These are phyloP conservation scores for Fraxinus sp. DNA, from an alignment of 305 asterid genomes.

Conservation along the genomic window DNA sequence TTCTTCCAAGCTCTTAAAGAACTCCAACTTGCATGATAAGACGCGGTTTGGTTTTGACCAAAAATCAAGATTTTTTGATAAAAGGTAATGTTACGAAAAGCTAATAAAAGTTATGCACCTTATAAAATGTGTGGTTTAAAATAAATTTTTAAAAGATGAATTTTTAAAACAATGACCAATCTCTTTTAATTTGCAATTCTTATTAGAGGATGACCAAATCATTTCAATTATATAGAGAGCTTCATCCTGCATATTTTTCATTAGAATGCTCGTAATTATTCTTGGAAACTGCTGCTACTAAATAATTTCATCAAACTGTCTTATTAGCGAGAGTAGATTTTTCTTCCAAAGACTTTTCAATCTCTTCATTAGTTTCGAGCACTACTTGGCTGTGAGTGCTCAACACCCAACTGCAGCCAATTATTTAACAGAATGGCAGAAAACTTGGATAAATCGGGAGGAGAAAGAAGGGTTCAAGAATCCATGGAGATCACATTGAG, in stretches of 20 bases:
- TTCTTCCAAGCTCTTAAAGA: background rate
- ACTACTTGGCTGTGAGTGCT: background rate
- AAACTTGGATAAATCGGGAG: background rate
- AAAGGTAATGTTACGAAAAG: background rate
- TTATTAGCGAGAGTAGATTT: background rate
- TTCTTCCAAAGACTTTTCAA: background rate
- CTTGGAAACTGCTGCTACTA: background rate
- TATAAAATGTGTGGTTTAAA: background rate
- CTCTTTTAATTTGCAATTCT: background rate
- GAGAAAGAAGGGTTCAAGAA: constrained; percentile 8
- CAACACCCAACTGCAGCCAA: background rate
- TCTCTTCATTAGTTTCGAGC: background rate
- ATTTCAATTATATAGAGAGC: background rate
- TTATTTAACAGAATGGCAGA: background rate
- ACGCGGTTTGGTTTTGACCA: background rate
- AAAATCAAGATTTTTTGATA: background rate
- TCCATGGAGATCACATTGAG: constrained; percentile 32
- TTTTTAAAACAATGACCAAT: background rate
- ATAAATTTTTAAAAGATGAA: too few relatives aligned
- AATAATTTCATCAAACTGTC: background rate
- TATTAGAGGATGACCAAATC: background rate
- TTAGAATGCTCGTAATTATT: background rate
- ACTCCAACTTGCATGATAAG: background rate
- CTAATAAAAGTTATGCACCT: too few relatives aligned
- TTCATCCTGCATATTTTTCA: background rate